These are phyloP conservation scores for Monilinia aucupariae DNA, from an alignment of 2,329 filamentous ascomycete species.

Conservation along the genomic window DNA sequence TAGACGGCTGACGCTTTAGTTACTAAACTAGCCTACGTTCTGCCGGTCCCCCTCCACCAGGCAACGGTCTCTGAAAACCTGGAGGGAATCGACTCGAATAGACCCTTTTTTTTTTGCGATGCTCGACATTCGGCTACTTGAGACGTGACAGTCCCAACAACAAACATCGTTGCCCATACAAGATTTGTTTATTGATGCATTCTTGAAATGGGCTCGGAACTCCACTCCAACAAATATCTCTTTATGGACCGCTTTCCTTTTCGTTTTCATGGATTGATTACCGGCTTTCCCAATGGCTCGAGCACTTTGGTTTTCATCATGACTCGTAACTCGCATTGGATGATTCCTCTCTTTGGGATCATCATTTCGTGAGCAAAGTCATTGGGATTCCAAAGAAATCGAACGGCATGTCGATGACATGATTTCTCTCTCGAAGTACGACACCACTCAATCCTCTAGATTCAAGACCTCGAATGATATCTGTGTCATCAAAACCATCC, in stretches of 20 bases:
- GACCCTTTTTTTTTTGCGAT: slow-evolving; percentile 4
- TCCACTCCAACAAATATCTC: slow-evolving; percentile 21
- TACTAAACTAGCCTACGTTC: slow-evolving; percentile 63
- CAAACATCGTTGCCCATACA: slow-evolving; percentile 23
- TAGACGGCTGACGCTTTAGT: slow-evolving; percentile 77
- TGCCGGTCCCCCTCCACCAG: slow-evolving; percentile 65
- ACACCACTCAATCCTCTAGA: slow-evolving; percentile 25
- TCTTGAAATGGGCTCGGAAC: slow-evolving; percentile 11
- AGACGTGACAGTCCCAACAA: neutral
- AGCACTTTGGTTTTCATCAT: slow-evolving; percentile 32
- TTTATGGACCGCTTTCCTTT: slow-evolving; percentile 34
- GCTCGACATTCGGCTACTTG: slow-evolving; percentile 3
- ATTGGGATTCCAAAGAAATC: slow-evolving; percentile 30
- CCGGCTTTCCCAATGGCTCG: slow-evolving; percentile 35
- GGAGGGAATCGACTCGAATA: neutral
- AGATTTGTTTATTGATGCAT: slow-evolving; percentile 27
- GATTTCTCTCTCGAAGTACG: slow-evolving; percentile 29
- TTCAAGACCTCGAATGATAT: slow-evolving; percentile 21
- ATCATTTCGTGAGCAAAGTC: slow-evolving; percentile 15
- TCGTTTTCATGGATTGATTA: slow-evolving; percentile 29
- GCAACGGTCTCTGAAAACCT: slow-evolving; percentile 29
- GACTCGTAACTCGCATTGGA: slow-evolving; percentile 26
- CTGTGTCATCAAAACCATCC: slow-evolving; percentile 12
- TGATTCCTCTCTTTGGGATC: neutral
- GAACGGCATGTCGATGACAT: slow-evolving; percentile 37